Evolutionary conservation across 1,284 basidiomycete genomes (phyloP), one percentile per base, ranked within the genome.

Genomic region (Leccinum griseonigrum): DNA sequence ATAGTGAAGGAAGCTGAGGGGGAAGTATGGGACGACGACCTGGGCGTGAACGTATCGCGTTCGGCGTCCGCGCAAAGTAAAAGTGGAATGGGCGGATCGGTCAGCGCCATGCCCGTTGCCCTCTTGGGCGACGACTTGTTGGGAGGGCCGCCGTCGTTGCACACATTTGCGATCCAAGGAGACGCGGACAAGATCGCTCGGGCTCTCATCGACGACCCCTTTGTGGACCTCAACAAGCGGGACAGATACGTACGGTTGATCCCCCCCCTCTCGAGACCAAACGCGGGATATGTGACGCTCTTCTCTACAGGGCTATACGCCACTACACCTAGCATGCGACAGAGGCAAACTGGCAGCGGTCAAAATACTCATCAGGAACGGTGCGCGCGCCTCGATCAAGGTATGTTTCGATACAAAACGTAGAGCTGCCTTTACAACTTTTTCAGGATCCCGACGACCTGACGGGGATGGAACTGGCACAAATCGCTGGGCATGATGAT

Each of bases 261-360:
- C 36, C 13, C 60, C 38, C 16, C 56, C 63, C n/a, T 2, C 14
- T 43, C 16, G n/a, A 18, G 40, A 43, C n/a, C 43, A 22, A 36
- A 36, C 22, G 29, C 28, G 14, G 1, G 51, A 29, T 32, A 57
- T 69, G 34, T 32, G 60, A 61, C 48, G 26, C 38, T 54, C 29
- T 32, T 60, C 56, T 60, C 56, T 65, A 3, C 71, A 95, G 92
- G 94, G 91, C 36, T 95, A 92, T 71, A 91, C 94, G 0, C 82
- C 94, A 13, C 74, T 97, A 28, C 94, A 97, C 69, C 81, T 96
- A 0, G 94, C 94, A 1, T 85, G 86, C 18, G 94, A 97, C 71
- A 80, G 94, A 71, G 94, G 94, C 0, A 82, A 87, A 66, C 58
- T 78, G 4, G 77, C 78, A 0, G 76, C 84, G 0, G 90, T 91